phyloP scores from a whole-genome alignment of 2,329 filamentous ascomycete species.

The Helicocarpus griseus region DNA sequence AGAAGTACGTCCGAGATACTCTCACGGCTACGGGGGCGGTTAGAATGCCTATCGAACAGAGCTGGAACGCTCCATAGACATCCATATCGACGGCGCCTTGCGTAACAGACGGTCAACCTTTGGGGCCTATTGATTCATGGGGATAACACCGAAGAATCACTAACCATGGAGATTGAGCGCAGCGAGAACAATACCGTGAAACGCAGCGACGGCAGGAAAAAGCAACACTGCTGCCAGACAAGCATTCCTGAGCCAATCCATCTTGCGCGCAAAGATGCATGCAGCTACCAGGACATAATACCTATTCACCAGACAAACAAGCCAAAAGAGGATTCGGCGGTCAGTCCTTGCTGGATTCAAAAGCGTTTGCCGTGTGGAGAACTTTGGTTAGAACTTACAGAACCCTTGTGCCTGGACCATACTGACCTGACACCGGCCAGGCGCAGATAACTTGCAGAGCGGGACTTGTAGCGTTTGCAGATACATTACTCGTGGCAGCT shows the following conservation, averaged over 20 bases:
- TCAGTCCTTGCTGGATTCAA: neutral
- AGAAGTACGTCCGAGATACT: conserved; percentile 55
- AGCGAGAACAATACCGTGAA: conserved; percentile 55
- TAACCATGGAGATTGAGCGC: conserved; percentile 49
- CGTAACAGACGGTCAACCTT: neutral
- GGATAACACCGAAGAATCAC: conserved; percentile 16
- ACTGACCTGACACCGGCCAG: conserved; percentile 36
- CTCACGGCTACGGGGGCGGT: conserved; percentile 54
- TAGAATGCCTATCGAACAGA: conserved; percentile 57
- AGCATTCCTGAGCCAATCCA: conserved; percentile 53
- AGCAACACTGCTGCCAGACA: conserved; percentile 54
- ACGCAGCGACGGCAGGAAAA: conserved; percentile 53
- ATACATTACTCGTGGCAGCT: conserved; percentile 4
- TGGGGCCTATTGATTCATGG: neutral
- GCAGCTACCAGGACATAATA: conserved; percentile 56
- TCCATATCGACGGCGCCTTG: conserved; percentile 58
- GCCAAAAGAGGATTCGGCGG: neutral
- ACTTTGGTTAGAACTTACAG: conserved; percentile 22
- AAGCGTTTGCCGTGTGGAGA: neutral
- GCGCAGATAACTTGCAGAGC: conserved; percentile 31
- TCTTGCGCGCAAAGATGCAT: conserved; percentile 53
- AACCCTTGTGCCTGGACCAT: conserved; percentile 32
- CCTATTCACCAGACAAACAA: conserved; percentile 23
- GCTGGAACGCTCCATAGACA: conserved; percentile 57
- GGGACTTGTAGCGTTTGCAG: conserved; percentile 17